Percentiles rank a stretch among this genome's conserved stretches.
These are phyloP conservation scores for Aureobasidium pullulans DNA, from an alignment of 2,329 filamentous ascomycete species.

Conservation along the genomic window DNA sequence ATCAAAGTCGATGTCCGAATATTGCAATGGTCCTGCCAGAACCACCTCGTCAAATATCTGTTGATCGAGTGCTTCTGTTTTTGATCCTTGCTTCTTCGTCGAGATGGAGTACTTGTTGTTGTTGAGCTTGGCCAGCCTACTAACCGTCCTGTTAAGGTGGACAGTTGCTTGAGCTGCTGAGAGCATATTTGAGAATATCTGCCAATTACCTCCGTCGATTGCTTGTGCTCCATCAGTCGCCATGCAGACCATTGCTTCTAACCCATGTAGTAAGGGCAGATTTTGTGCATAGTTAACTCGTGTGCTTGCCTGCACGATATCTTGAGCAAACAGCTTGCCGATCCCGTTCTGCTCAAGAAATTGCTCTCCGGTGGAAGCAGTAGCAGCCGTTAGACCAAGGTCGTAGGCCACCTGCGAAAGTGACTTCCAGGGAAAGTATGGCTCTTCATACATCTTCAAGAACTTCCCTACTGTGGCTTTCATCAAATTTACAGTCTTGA, in stretches of 20 bases:
- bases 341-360: constrained; percentile 64
- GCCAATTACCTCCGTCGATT: constrained; percentile 83
- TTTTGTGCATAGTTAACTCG: constrained; percentile 95
- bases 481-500: constrained; percentile 65
- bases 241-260: constrained; percentile 90
- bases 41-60: constrained; percentile 67
- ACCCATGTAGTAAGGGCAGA: constrained; percentile 72
- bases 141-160: constrained; percentile 61
- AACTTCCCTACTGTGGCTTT: constrained; percentile 65
- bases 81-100: neutral
- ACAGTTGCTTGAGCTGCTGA: constrained; percentile 54
- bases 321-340: constrained; percentile 58
- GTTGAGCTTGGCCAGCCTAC: constrained; percentile 18
- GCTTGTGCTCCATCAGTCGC: constrained; percentile 76
- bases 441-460: constrained; percentile 69
- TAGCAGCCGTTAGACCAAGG: constrained; percentile 59
- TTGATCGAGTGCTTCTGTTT: neutral
- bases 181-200: constrained; percentile 82
- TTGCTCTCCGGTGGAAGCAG: constrained; percentile 64
- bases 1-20: constrained; percentile 56
- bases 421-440: constrained; percentile 76
- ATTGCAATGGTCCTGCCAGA: constrained; percentile 78
- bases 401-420: constrained; percentile 62
- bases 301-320: constrained; percentile 85
- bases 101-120: constrained; percentile 5